Evolutionary conservation across 2,329 filamentous ascomycete species (phyloP).

Genomic region (Teratosphaeria pseudoeucalypti): DNA sequence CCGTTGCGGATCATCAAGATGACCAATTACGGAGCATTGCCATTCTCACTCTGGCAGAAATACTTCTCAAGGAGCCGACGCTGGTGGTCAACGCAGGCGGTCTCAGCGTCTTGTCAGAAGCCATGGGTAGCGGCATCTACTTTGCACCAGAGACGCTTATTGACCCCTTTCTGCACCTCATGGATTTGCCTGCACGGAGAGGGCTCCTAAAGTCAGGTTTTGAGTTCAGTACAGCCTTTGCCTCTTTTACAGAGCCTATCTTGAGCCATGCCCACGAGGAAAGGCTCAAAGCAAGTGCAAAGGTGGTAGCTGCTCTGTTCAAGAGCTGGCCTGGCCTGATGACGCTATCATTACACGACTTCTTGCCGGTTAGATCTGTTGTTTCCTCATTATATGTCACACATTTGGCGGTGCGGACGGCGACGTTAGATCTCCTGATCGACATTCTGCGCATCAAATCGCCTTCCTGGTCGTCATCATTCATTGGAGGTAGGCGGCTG

Average conservation of each 20-base stretch:
- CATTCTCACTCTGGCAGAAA: constrained; percentile 83
- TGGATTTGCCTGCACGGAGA: constrained; percentile 73
- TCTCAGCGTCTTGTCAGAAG: constrained; percentile 78
- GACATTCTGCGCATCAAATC: constrained; percentile 80
- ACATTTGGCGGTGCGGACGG: constrained; percentile 51
- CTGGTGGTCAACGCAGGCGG: constrained; percentile 76
- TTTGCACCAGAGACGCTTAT: constrained; percentile 85
- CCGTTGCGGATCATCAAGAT: constrained; percentile 76
- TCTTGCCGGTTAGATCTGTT: constrained; percentile 73
- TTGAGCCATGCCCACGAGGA: constrained; percentile 47
- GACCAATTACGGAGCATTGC: constrained; percentile 84
- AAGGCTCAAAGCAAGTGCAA: constrained; percentile 73
- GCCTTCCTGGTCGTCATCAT: constrained; percentile 88
- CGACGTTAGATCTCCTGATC: constrained; percentile 81
- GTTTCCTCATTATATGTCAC: constrained; percentile 54
- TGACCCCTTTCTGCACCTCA: constrained; percentile 75
- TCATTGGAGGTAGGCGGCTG: constrained; percentile 79
- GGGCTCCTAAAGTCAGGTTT: constrained; percentile 79
- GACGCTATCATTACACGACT: constrained; percentile 77
- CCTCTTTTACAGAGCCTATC: constrained; percentile 78
- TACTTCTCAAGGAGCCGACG: constrained; percentile 74
- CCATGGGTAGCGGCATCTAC: constrained; percentile 80
- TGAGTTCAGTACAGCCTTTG: constrained; percentile 76
- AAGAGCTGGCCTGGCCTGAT: constrained; percentile 92
- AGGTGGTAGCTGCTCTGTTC: constrained; percentile 81